phyloP scores from a whole-genome alignment of 768 basidiomycete genomes.

The Lentinus brumalis region DNA sequence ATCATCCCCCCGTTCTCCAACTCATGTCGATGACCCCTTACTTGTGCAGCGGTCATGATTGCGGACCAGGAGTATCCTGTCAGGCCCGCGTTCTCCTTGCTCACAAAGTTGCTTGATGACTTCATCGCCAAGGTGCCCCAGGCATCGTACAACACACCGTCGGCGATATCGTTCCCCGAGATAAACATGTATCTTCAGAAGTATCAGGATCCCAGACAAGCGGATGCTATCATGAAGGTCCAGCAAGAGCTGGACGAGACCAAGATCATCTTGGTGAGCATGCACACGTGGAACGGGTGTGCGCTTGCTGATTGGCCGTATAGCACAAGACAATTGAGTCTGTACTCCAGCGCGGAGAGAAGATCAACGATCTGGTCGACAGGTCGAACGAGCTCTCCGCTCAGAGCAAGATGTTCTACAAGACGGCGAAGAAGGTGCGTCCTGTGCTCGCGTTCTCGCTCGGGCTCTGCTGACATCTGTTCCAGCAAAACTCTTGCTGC shows the following conservation, averaged over 20 bases:
- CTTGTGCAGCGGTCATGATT: constrained; percentile 75
- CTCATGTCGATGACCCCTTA: too few species aligned
- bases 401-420: constrained; percentile 98
- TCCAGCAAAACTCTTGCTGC: constrained; percentile 94
- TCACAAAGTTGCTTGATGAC: constrained; percentile 92
- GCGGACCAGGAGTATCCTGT: constrained; percentile 97
- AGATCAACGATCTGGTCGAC: constrained; percentile 93
- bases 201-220: constrained; percentile 96
- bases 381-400: constrained; percentile 85
- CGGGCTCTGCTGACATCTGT: not conserved
- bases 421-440: constrained; percentile 97
- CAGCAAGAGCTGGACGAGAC: constrained; percentile 99
- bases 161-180: constrained; percentile 75
- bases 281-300: not conserved
- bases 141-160: constrained; percentile 63
- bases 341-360: constrained; percentile 94
- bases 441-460: not conserved
- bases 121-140: constrained; percentile 81
- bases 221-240: constrained; percentile 97
- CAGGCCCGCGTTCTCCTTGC: constrained; percentile 92
- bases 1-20: not conserved
- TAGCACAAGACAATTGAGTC: constrained; percentile 99
- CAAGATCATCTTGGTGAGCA: constrained; percentile 91
- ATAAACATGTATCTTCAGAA: constrained; percentile 79
- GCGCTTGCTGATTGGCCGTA: not conserved